phyloP scores from a whole-genome alignment of 352 stramenopile species.

The Globisporangium sylvaticum region DNA sequence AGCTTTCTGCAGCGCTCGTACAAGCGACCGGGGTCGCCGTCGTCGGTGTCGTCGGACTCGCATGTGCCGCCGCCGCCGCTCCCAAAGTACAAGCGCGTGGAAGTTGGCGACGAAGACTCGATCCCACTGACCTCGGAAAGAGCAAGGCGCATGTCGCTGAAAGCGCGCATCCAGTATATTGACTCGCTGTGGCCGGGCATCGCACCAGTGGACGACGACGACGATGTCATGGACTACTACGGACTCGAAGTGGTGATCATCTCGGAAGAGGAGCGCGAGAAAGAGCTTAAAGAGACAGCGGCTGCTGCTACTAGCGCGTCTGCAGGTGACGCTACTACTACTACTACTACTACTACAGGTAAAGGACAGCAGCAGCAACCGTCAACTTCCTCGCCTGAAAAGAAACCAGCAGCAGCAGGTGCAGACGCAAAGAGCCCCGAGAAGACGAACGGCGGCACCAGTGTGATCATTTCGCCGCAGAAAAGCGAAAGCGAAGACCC shows the following conservation, averaged over 20 bases:
- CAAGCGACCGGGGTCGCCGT: slow-evolving; percentile 14
- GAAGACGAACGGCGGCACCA: slow-evolving; percentile 5
- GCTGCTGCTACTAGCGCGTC: too few relatives aligned
- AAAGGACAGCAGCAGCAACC: background rate
- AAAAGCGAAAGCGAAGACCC: slow-evolving; percentile 7
- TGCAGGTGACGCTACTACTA: too few relatives aligned
- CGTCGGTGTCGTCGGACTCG: slow-evolving; percentile 10
- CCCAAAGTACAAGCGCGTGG: slow-evolving; percentile 46
- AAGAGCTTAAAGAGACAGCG: background rate
- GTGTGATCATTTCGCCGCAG: slow-evolving; percentile 8
- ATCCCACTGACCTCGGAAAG: slow-evolving; percentile 42
- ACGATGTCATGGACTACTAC: slow-evolving; percentile 77
- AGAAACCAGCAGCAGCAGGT: slow-evolving; percentile 7
- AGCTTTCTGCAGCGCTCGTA: slow-evolving; percentile 11
- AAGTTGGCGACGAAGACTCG: slow-evolving; percentile 41
- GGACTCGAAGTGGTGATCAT: slow-evolving; percentile 73
- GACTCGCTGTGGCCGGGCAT: slow-evolving; percentile 61
- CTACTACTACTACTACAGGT: background rate
- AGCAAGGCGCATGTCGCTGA: slow-evolving; percentile 34
- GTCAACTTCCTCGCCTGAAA: slow-evolving; percentile 13
- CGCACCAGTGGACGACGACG: slow-evolving; percentile 57
- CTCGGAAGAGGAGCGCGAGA: slow-evolving; percentile 45
- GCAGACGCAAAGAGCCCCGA: slow-evolving; percentile 17
- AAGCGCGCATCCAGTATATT: slow-evolving; percentile 62
- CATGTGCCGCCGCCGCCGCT: slow-evolving; percentile 16